Base-by-base conservation (phyloP, 1,284 basidiomycete genomes). In the Meira nashicola region DNA sequence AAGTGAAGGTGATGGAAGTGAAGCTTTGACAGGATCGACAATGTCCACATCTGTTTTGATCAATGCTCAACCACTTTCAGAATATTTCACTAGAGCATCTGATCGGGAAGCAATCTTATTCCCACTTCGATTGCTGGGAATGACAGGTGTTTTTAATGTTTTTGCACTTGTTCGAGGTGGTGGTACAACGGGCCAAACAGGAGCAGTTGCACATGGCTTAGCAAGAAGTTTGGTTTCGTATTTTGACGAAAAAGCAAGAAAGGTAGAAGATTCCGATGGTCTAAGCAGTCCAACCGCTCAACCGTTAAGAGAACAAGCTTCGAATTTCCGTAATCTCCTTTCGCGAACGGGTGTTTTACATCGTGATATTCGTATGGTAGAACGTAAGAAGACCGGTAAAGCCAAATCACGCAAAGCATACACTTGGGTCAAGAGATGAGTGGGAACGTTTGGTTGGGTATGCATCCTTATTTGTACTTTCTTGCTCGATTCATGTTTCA, bases 341-440 rank as follows among this genome's bases (percentile, higher is more conserved):
- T 33, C 11, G 8, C 17, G 79, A 92, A 93, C 90, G 65, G 89
- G 91, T 81, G 82, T 94, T 40, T 80, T 92, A 62, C 86, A 86
- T 79, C 87, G 94, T 75, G 94, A 98, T 82, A 90, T 92, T 49
- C 88, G 94, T 80, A 90, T 93, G 88, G 92, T 96, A 37, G 94
- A 98, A 82, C 85, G 94, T 70, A 98, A 98, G 82, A 96, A 97
- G 84, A 92, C 94, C 8, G 89, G 89, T 63, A 79, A 86, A 68
- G 86, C 87, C 64, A 96, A 96, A 83, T 90, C 94, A 63, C 86
- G 93, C 79, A 93, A 94, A 82, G 87, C 44, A 21, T 68, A 67
- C 55, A 70, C 70, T 19, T 54, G 46, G n/a, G 39, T 48, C 57
- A 46, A 55, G 49, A 61, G 54, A 17, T 57, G 51, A 48, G 54